Evolutionary conservation across 169 alveolate genomes (phyloP).

Genomic region (Cryptosporidium viatorum): DNA sequence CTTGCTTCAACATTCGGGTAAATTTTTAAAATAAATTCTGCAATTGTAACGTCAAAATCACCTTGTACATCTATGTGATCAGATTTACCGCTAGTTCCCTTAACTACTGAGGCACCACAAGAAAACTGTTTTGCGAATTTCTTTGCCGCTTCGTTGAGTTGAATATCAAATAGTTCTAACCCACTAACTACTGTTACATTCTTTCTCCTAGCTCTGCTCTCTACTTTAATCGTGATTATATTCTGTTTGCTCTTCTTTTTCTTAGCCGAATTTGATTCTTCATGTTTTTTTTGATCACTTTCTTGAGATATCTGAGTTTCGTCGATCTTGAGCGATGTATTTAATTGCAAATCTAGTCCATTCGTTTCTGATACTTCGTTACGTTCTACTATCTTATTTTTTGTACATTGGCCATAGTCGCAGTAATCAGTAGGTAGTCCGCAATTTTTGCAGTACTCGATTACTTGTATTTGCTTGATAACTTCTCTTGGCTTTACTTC

Average conservation of each 20-base stretch:
- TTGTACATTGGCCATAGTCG: constrained; percentile 85
- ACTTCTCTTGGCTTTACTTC: not conserved
- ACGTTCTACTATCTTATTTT: constrained; percentile 76
- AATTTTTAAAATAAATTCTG: constrained; percentile 51
- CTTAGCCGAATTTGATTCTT: not conserved
- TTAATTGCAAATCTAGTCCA: constrained; percentile 7
- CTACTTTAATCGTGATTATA: constrained; percentile 83
- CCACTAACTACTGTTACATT: constrained; percentile 87
- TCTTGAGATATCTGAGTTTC: constrained; percentile 38
- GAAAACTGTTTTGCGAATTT: constrained; percentile 87
- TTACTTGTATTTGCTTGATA: constrained; percentile 40
- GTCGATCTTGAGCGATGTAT: not conserved
- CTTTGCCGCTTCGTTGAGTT: constrained; percentile 87
- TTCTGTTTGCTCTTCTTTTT: constrained; percentile 39
- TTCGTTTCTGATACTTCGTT: constrained; percentile 10
- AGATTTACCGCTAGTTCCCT: constrained; percentile 84
- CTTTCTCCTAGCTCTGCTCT: constrained; percentile 85
- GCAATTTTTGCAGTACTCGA: constrained; percentile 81
- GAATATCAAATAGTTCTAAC: constrained; percentile 84
- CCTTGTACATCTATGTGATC: constrained; percentile 79
- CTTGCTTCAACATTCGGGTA: constrained; percentile 48
- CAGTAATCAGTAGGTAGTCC: constrained; percentile 89
- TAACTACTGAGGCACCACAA: constrained; percentile 89
- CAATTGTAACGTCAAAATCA: constrained; percentile 50
- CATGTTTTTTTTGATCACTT: constrained; percentile 40